A percentile compares a stretch with the other conserved stretches of the same genome.
Evolutionary conservation across 768 basidiomycete species (phyloP).

Genomic region (Suillus ampliporus): DNA sequence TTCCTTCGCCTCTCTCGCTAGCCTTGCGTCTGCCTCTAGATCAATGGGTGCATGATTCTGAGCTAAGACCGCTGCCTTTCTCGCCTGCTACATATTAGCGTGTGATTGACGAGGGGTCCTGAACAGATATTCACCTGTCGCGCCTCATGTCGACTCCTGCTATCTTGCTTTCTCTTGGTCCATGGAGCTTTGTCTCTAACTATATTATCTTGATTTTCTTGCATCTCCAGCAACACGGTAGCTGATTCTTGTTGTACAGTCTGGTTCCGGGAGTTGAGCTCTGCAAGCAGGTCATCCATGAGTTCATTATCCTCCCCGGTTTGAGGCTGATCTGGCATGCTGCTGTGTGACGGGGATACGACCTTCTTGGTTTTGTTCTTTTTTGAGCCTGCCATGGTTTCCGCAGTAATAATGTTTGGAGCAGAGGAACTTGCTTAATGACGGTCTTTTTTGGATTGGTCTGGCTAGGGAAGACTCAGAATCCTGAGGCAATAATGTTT

Average conservation of each 20-base stretch:
- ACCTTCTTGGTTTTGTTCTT: constrained; percentile 61
- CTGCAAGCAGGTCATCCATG: constrained; percentile 76
- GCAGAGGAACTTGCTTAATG: neutral
- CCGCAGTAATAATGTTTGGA: neutral
- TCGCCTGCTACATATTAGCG: constrained; percentile 51
- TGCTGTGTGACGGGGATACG: constrained; percentile 26
- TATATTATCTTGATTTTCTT: constrained; percentile 40
- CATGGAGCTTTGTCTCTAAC: constrained; percentile 23
- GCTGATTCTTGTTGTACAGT: constrained; percentile 56
- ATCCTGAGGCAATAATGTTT: no score
- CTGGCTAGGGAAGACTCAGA: no score
- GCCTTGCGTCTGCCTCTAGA: constrained; percentile 59
- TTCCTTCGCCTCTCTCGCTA: constrained; percentile 68
- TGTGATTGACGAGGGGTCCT: neutral
- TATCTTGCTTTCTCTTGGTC: constrained; percentile 52
- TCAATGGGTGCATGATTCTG: constrained; percentile 58
- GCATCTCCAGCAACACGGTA: constrained; percentile 53
- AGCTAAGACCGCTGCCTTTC: constrained; percentile 70
- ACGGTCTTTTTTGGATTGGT: no score
- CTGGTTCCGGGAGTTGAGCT: constrained; percentile 70
- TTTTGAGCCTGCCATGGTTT: constrained; percentile 57
- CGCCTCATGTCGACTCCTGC: constrained; percentile 70
- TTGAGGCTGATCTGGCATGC: constrained; percentile 36
- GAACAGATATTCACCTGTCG: constrained; percentile 58
- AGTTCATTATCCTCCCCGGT: constrained; percentile 59